These are phyloP conservation scores for Rhodotorula sp. DNA, from an alignment of 1,284 basidiomycete species.

Conservation along the genomic window DNA sequence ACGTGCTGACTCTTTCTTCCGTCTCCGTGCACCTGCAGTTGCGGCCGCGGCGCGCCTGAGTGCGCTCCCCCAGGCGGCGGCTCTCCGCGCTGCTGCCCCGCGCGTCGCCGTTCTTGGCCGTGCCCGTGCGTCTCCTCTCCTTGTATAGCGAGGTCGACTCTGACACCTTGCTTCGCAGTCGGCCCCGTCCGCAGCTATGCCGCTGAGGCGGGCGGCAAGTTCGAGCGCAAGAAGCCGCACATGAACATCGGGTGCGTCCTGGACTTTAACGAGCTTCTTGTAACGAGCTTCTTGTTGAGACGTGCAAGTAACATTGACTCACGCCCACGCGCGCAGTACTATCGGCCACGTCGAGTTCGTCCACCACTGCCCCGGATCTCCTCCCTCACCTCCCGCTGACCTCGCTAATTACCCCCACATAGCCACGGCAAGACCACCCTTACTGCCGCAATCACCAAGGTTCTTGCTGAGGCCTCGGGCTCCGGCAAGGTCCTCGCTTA, in stretches of 20 bases:
- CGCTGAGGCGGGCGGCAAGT: slow-evolving; percentile 39
- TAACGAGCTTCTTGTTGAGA: too few relatives aligned
- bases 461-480: slow-evolving; percentile 75
- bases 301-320: not conserved
- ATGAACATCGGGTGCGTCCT: slow-evolving; percentile 52
- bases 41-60: slow-evolving; percentile 33
- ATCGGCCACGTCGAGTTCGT: slow-evolving; percentile 52
- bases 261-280: fast-evolving
- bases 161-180: slow-evolving; percentile 7
- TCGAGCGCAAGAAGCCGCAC: slow-evolving; percentile 39
- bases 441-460: slow-evolving; percentile 98
- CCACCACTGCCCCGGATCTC: too few relatives aligned
- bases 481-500: slow-evolving; percentile 95
- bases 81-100: slow-evolving; percentile 16
- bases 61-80: slow-evolving; percentile 20
- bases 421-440: slow-evolving; percentile 76
- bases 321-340: slow-evolving; percentile 34
- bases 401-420: slow-evolving; percentile 15
- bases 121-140: slow-evolving; percentile 10
- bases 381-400: not conserved
- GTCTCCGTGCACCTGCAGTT: slow-evolving; percentile 5
- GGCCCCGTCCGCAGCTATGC: slow-evolving; percentile 36
- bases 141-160: not conserved
- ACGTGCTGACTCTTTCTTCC: not conserved
- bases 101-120: slow-evolving; percentile 18